phyloP scores from a whole-genome alignment of 345 rosid species.

The Melaleuca alternifolia region DNA sequence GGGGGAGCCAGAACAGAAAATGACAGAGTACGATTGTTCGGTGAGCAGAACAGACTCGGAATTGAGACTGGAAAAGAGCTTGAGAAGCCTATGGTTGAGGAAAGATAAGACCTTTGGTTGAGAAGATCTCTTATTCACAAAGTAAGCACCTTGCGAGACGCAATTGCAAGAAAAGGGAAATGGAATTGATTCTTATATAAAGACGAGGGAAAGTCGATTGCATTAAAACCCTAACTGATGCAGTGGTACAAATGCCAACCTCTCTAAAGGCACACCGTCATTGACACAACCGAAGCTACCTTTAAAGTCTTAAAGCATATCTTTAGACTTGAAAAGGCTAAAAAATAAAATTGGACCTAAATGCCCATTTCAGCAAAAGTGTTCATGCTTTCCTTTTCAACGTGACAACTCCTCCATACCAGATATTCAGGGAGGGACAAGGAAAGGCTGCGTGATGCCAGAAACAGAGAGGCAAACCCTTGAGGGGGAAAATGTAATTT shows the following conservation, averaged over 20 bases:
- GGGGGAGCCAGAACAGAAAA: not conserved
- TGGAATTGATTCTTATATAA: constrained; percentile 12
- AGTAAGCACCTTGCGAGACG: not conserved
- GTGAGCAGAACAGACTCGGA: not conserved
- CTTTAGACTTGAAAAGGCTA: not conserved
- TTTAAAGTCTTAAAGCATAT: not conserved
- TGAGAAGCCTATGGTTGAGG: no score
- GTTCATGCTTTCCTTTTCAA: not conserved
- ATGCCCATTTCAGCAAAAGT: not conserved
- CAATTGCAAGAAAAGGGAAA: not conserved
- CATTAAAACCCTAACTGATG: not conserved
- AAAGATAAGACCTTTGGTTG: no score
- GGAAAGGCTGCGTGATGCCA: not conserved
- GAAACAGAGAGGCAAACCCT: no score
- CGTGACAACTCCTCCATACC: not conserved
- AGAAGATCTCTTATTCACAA: not conserved
- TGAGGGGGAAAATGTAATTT: not conserved
- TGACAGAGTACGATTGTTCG: not conserved
- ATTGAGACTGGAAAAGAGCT: not conserved
- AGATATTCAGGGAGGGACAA: not conserved
- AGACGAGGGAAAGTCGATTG: not conserved
- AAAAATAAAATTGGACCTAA: not conserved
- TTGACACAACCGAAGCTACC: not conserved
- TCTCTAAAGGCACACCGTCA: not conserved
- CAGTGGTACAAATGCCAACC: not conserved